Evolutionary conservation across 2,329 filamentous ascomycete species (phyloP).

Genomic region (Pezicula radicicola): DNA sequence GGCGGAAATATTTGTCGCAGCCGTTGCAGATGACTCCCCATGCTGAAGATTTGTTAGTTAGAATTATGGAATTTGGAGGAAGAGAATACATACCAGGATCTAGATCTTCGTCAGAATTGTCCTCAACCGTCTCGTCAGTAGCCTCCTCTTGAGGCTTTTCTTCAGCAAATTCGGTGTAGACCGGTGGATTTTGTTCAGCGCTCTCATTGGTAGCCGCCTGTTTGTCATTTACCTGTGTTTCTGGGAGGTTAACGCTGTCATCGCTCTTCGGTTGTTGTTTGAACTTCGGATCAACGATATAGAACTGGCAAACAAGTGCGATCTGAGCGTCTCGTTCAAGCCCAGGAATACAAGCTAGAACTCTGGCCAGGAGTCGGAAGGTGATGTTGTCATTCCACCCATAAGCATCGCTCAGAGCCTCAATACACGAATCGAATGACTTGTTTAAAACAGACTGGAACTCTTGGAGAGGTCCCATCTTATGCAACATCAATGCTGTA

Average conservation of each 20-base stretch:
- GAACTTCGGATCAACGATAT: slow-evolving; percentile 10
- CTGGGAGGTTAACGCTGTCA: neutral
- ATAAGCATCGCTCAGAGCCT: slow-evolving; percentile 10
- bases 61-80: neutral
- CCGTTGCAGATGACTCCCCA: slow-evolving; percentile 10
- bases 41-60: neutral
- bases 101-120: neutral
- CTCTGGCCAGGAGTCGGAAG: slow-evolving; percentile 13
- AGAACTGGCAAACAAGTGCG: slow-evolving; percentile 23
- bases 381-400: slow-evolving; percentile 16
- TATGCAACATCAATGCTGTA: slow-evolving; percentile 14
- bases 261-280: too few species aligned
- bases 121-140: neutral
- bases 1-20: too few species aligned
- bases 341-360: slow-evolving; percentile 13
- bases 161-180: too few species aligned
- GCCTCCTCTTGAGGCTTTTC: too few species aligned
- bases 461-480: slow-evolving; percentile 11
- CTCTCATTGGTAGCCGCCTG: too few species aligned
- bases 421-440: slow-evolving; percentile 11
- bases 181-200: too few species aligned
- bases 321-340: slow-evolving; percentile 19
- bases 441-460: slow-evolving; percentile 14
- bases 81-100: neutral
- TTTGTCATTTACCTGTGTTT: too few species aligned